Base-by-base conservation (phyloP, 2,329 filamentous ascomycete species). In the Pseudomassariella vexata region DNA sequence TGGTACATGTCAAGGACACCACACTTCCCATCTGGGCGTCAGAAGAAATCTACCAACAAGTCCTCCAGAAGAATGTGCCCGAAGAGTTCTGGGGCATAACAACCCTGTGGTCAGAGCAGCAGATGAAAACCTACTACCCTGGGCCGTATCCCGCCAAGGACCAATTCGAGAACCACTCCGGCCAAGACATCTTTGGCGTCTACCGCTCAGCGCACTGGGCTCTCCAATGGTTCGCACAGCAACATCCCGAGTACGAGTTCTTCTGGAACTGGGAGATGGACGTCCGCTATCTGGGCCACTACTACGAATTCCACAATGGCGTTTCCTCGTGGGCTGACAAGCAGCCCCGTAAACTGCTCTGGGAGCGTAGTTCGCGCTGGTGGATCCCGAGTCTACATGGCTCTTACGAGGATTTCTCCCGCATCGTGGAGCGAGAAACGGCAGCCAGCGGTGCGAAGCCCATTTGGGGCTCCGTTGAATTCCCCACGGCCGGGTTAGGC, bases 71-170 rank as follows among this genome's bases (percentile, higher is more conserved):
- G 50, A 62, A 76, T 45, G 50, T 76, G 56, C 59, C 80, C 1
- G 64, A 72, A 45, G 80, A 84, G 44, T 84, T 85, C 52, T 75
- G 69, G 53, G 76, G 73, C 39, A 78, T 84, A 61, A 74, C 73
- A 14, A 81, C 73, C 0, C 60, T 84, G 9, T 84, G 79, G 79
- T 81, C 78, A 2, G 79, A 82, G 49, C 60, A 69, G 41, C 75
- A 79, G 50, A 80, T 84, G 74, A 60, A 66, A 35, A 65, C 77
- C 42, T 74, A 81, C 55, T 85, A 84, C 48, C 25, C 57, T 56
- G 63, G 63, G 2, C 73, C 70, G 17, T 70, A 80, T 6, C 75
- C 77, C 46, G 70, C 75, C 26, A 70, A 73, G 34, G 73, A 51
- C 15, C 50, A 50, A 18, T 36, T 74, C 44, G 56, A 59, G n/a